phyloP scores from a whole-genome alignment of 495 filamentous ascomycete genomes.

The Aspergillus cristatus region DNA sequence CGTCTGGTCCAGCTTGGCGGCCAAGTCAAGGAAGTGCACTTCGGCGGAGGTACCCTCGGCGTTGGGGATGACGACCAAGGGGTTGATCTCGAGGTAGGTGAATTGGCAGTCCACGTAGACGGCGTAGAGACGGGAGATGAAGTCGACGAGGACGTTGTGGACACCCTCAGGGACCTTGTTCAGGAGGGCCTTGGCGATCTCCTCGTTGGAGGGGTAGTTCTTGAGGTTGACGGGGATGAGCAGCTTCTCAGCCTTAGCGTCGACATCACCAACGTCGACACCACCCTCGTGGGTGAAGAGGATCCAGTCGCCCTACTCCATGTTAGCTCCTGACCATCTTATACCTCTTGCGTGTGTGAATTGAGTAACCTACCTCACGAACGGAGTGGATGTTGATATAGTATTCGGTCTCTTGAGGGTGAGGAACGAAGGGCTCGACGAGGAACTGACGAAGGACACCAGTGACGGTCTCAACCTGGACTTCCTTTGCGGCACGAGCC shows the following conservation, averaged over 20 bases:
- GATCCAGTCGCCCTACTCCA: slow-evolving; percentile 87
- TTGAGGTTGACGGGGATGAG: slow-evolving; percentile 92
- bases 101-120: slow-evolving; percentile 99
- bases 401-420: slow-evolving; percentile 87
- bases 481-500: slow-evolving; percentile 78
- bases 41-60: slow-evolving; percentile 81
- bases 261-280: slow-evolving; percentile 99
- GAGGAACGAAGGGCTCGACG: slow-evolving; percentile 96
- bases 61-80: slow-evolving; percentile 95
- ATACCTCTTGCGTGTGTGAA: no score
- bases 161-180: slow-evolving; percentile 91
- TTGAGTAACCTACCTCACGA: slow-evolving; percentile 60
- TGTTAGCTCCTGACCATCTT: slow-evolving; percentile 5
- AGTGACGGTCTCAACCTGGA: slow-evolving; percentile 85
- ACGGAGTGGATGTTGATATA: slow-evolving; percentile 97
- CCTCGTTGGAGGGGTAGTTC: slow-evolving; percentile 91
- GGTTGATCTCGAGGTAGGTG: slow-evolving; percentile 99
- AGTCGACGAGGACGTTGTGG: slow-evolving; percentile 97
- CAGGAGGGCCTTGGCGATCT: slow-evolving; percentile 74
- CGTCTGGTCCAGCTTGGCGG: slow-evolving; percentile 97
- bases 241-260: slow-evolving; percentile 97
- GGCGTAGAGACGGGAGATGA: slow-evolving; percentile 87
- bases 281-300: slow-evolving; percentile 99
- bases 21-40: slow-evolving; percentile 96
- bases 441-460: slow-evolving; percentile 90